Evolutionary conservation across 2,329 filamentous ascomycete genomes (phyloP).

Genomic region (Xylariaceae sp.): DNA sequence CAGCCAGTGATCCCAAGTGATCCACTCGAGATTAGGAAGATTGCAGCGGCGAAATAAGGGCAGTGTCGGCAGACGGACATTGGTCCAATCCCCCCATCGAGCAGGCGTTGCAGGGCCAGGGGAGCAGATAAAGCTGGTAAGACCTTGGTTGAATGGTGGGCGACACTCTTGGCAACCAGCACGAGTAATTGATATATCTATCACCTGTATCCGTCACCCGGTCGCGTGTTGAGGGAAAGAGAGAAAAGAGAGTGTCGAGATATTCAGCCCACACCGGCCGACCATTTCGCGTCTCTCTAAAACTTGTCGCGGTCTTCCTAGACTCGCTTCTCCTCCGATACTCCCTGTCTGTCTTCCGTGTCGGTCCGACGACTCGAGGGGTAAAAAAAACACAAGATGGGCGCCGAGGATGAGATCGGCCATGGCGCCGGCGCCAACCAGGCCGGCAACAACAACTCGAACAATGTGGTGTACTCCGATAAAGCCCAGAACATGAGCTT

Average conservation of each 20-base stretch:
- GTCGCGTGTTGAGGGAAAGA: background rate
- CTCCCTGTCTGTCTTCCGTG: conserved; percentile 7
- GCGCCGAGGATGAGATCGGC: conserved; percentile 33
- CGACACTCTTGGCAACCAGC: conserved; percentile 9
- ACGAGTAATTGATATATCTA: conserved; percentile 8
- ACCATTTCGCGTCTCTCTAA: conserved; percentile 1
- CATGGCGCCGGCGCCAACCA: conserved; percentile 32
- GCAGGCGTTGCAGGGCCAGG: background rate
- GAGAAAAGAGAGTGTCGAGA: no score
- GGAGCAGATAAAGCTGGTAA: background rate
- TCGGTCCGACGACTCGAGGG: conserved; percentile 17
- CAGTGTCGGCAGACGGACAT: conserved; percentile 3
- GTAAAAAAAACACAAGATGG: no score
- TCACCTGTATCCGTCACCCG: conserved; percentile 12
- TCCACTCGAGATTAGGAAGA: background rate
- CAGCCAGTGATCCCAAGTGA: conserved; percentile 1
- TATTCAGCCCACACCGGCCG: conserved; percentile 9
- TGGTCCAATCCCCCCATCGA: conserved; percentile 12
- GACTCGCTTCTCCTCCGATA: conserved; percentile 3
- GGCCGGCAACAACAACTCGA: conserved; percentile 30
- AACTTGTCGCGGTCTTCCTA: background rate
- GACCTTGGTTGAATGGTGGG: no score
- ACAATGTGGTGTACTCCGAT: conserved; percentile 45
- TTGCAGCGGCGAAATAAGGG: conserved; percentile 8
- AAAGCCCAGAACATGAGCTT: conserved; percentile 37